Evolutionary conservation across 495 filamentous ascomycete genomes (phyloP).

Genomic region (Glonium stellatum): DNA sequence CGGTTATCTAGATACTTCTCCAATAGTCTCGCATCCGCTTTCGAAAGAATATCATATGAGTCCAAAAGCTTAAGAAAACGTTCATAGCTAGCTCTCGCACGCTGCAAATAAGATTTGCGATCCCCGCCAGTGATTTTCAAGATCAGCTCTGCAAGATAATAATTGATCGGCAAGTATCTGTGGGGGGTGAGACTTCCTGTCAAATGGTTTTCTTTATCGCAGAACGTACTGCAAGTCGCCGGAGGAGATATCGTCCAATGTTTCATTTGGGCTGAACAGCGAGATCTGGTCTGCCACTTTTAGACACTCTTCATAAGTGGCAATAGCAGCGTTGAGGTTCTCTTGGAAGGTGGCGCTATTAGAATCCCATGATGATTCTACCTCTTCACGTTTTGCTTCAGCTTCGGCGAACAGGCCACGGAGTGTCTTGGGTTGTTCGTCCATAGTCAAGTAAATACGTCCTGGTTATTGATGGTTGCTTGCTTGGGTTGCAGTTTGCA

Average conservation of each 20-base stretch:
- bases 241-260: conserved; percentile 79
- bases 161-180: conserved; percentile 65
- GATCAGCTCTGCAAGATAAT: conserved; percentile 61
- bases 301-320: conserved; percentile 65
- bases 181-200: conserved; percentile 27
- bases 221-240: conserved; percentile 63
- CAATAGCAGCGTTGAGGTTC: conserved; percentile 58
- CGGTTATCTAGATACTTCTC: conserved; percentile 61
- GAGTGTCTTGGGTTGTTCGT: conserved; percentile 48
- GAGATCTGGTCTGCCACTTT: conserved; percentile 60
- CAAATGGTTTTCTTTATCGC: conserved; percentile 25
- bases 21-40: conserved; percentile 62
- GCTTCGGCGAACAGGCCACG: conserved; percentile 51
- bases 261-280: conserved; percentile 86
- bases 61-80: conserved; percentile 68
- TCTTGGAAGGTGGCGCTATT: conserved; percentile 58
- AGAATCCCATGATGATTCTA: conserved; percentile 43
- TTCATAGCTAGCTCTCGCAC: conserved; percentile 63
- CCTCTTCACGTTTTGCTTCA: conserved; percentile 45
- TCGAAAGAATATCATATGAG: conserved; percentile 64
- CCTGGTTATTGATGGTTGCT: too few relatives aligned
- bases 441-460: conserved; percentile 17
- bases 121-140: conserved; percentile 48
- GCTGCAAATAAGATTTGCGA: conserved; percentile 57
- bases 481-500: too few relatives aligned